phyloP scores from a whole-genome alignment of 2,329 filamentous ascomycete genomes.

The Pyrenophora teres region DNA sequence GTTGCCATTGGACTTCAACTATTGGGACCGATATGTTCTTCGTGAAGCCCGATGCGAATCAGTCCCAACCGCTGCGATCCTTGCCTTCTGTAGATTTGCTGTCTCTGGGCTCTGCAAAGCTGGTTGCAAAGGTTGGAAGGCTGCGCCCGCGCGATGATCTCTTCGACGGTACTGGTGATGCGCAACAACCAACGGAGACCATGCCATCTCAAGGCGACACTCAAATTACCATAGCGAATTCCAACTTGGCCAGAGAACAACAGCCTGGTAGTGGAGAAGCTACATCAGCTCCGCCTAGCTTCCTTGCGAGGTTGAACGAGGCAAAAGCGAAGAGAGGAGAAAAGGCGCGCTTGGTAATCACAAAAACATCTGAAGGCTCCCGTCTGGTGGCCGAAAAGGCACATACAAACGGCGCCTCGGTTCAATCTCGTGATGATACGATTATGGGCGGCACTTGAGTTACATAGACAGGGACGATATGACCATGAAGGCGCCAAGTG shows the following conservation, averaged over 20 bases:
- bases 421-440: constrained; percentile 10
- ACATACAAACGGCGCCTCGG: not conserved
- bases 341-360: constrained; percentile 24
- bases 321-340: constrained; percentile 51
- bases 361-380: constrained; percentile 19
- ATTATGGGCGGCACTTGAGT: constrained; percentile 19
- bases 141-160: constrained; percentile 50
- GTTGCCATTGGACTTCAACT: constrained; percentile 79
- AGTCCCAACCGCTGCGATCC: constrained; percentile 52
- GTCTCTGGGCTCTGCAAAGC: constrained; percentile 70
- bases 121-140: constrained; percentile 69
- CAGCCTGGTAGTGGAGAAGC: constrained; percentile 2
- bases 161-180: constrained; percentile 13
- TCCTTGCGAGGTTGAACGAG: constrained; percentile 48
- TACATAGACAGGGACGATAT: not conserved
- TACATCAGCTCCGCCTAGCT: constrained; percentile 39
- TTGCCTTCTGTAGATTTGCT: constrained; percentile 70
- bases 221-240: not conserved
- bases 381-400: constrained; percentile 19
- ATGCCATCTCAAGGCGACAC: constrained; percentile 1
- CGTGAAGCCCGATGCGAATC: constrained; percentile 40
- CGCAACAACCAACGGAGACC: constrained; percentile 6
- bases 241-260: not conserved
- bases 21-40: constrained; percentile 86
- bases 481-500: not conserved